Evolutionary conservation across 2,329 filamentous ascomycete genomes (phyloP), one percentile per base, ranked within the genome.

Genomic region (Myotisia sp.): DNA sequence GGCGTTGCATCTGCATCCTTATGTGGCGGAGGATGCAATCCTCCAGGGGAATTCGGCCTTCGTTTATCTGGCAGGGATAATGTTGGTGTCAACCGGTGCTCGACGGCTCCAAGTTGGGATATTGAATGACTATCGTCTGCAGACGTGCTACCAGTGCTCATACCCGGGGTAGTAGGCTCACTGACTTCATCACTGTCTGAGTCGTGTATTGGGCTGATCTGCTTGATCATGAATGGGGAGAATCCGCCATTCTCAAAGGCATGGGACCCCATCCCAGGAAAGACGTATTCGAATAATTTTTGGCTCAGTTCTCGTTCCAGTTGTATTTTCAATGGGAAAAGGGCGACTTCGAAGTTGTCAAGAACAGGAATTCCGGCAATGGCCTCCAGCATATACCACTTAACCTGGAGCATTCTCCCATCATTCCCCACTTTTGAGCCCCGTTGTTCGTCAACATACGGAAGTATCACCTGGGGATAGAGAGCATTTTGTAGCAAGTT

Each of bases 351-450:
- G 49, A 98, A 98, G 48, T 92, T 81, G 47, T 95, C 87, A 67
- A 98, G 83, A 20, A 98, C 86, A 0, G 87, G 84, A 41, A 98
- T 98, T 31, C 90, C 90, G 23, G 87, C 90, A 54, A 98, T 94
- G 5, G 90, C 86, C 59, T 98, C 90, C 3, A 98, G 69, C 84
- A 94, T 94, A 53, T 94, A 77, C 84, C 92, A 98, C 53, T 92
- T 90, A 8, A 99, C 82, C 21, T 79, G 75, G 33, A 98, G 71
- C 79, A 95, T 95, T 50, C 85, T 83, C 41, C 79, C 74, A 34
- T 67, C 62, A n/a, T 67, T 58, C 29, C 73, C 68, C 20, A 67
- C 64, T 43, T 52, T 63, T 47, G 43, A 64, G 51, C 54, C 71
- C 58, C 53, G 53, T 22, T 74, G 70, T 34, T 72, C 70, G 41